Base-by-base conservation (phyloP, 2,329 filamentous ascomycete species). In the Microascus cirrosus region DNA sequence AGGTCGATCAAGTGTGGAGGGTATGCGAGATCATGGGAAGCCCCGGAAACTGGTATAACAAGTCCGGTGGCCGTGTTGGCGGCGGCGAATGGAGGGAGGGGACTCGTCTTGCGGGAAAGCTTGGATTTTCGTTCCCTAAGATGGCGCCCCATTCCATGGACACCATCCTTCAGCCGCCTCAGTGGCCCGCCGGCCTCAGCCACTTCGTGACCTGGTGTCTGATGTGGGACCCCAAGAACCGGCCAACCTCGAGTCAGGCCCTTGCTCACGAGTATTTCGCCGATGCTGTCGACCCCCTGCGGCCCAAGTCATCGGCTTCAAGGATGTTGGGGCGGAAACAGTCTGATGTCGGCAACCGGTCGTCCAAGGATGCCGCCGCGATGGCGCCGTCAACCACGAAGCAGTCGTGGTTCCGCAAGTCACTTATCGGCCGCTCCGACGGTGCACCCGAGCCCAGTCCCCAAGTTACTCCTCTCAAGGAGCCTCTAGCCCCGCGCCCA, bases 21-120 rank as follows among this genome's bases (percentile, higher is more conserved):
- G 90, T 99, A 0, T 99, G 94, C 69, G 94, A 99, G 71, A 96
- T 99, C 59, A 99, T 99, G 94, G 94, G 94, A 55, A 97, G 93
- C 74, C 94, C 94, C 2, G 94, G 94, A 52, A 93, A 93, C 74
- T 99, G 94, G 94, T 94, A 95, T 70, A 96, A 89, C 77, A 96
- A 96, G 73, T 79, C 89, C 5, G 92, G 92, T 25, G 78, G 80
- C 28, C 88, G 86, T 63, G 89, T 99, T 32, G 94, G 94, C 58
- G 94, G 94, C 67, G 94, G 94, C 66, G 94, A 99, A 65, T 99
- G 94, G 94, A 90, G 91, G 66, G 94, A 99, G 59, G 94, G 94
- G 59, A 91, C 91, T 53, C 83, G 90, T 61, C 78, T 99, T 60
- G 94, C 94, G 59, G 90, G 94, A 64, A 97, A 97, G 78, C 82